These are phyloP conservation scores for Lactarius deliciosus DNA, from an alignment of 768 basidiomycete genomes.

Conservation along the genomic window DNA sequence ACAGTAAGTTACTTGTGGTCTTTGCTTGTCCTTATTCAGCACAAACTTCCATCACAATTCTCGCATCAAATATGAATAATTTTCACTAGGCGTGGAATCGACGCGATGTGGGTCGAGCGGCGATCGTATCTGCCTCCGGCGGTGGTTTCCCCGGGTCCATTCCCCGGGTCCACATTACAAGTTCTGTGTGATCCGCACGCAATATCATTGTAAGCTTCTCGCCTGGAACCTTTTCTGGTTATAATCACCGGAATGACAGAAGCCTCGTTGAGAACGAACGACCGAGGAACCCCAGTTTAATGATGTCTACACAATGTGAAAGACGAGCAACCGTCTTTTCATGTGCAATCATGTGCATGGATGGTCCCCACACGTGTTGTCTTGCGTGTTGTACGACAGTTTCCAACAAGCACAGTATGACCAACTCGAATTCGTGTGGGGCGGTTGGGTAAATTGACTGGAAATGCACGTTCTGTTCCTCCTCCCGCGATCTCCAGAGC, in stretches of 20 bases:
- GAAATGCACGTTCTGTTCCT: neutral
- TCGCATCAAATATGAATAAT: neutral
- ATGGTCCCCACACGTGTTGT: neutral
- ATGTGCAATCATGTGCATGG: neutral
- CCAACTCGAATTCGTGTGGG: neutral
- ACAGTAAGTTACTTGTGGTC: too few relatives aligned
- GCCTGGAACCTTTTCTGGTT: neutral
- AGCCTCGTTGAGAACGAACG: too few relatives aligned
- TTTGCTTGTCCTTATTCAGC: neutral
- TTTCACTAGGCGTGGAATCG: neutral
- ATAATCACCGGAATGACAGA: neutral
- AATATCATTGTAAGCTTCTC: neutral
- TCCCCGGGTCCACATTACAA: neutral
- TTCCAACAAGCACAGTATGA: neutral
- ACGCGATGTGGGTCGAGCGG: neutral
- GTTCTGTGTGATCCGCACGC: neutral
- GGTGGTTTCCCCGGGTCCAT: neutral
- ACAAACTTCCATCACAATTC: neutral
- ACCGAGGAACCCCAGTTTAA: neutral
- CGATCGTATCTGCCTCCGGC: constrained; percentile 1
- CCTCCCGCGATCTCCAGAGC: neutral
- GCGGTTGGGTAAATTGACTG: neutral
- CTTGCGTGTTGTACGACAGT: neutral
- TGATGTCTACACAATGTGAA: neutral
- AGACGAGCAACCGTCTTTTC: neutral